A percentile compares a stretch with the other conserved stretches of the same genome.
phyloP scores from a whole-genome alignment of 2,329 filamentous ascomycete species.

The Tolypocladium nubicola region DNA sequence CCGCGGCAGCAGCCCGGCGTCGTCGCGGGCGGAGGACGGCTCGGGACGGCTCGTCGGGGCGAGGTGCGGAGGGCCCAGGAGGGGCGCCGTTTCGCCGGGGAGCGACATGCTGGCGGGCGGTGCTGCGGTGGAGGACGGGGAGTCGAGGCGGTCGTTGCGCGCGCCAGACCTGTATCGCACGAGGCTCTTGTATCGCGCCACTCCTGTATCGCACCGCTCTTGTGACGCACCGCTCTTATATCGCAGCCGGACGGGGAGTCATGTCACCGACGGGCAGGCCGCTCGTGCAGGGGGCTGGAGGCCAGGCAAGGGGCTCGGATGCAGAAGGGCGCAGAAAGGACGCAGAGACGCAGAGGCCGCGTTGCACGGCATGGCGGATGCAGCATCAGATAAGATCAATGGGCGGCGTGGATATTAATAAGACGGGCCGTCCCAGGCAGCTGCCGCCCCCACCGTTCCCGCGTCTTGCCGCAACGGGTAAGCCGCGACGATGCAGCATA shows the following conservation, averaged over 20 bases:
- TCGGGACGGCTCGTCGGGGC: neutral
- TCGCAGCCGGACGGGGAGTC: neutral
- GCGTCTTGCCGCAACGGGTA: neutral
- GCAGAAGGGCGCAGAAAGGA: neutral
- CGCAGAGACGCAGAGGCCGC: neutral
- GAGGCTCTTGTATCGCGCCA: neutral
- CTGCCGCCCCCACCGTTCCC: neutral
- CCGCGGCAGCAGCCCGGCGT: neutral
- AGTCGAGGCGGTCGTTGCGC: neutral
- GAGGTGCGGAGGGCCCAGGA: neutral
- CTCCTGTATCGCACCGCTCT: neutral
- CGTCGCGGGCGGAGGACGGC: neutral
- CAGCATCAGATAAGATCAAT: conserved; percentile 3
- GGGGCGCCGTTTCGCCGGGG: neutral
- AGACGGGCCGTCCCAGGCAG: neutral
- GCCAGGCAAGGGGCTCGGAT: neutral
- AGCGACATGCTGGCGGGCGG: neutral
- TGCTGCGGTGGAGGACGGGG: neutral
- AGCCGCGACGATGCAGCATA: neutral
- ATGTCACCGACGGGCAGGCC: neutral
- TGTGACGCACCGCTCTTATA: neutral
- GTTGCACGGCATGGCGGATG: neutral
- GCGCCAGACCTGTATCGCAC: neutral
- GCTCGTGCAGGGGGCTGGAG: neutral
- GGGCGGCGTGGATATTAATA: neutral